phyloP scores from a whole-genome alignment of 2,329 filamentous ascomycete species.

The Dothideomycetidae sp. region DNA sequence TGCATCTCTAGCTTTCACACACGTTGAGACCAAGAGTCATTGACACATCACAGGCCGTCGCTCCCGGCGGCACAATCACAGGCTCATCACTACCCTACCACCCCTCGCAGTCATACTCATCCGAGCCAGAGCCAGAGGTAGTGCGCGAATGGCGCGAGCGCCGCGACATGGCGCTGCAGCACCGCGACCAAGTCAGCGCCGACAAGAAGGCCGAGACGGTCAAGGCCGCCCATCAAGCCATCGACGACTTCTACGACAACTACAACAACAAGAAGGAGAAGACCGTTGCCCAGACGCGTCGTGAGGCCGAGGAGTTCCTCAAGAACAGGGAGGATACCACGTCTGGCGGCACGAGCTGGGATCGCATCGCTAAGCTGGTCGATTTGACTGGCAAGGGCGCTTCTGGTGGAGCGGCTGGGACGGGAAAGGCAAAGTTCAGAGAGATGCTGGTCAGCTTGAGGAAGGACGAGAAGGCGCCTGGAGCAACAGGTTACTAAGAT shows the following conservation, averaged over 20 bases:
- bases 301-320: slow-evolving; percentile 88
- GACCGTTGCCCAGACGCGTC: slow-evolving; percentile 69
- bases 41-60: slow-evolving; percentile 43
- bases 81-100: slow-evolving; percentile 47
- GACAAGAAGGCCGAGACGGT: slow-evolving; percentile 74
- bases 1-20: not conserved
- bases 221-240: slow-evolving; percentile 79
- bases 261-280: slow-evolving; percentile 99
- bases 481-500: slow-evolving; percentile 33
- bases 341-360: slow-evolving; percentile 93
- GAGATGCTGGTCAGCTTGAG: slow-evolving; percentile 74
- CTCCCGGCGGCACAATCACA: slow-evolving; percentile 67
- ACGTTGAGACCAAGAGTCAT: not conserved
- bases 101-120: slow-evolving; percentile 38
- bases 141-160: slow-evolving; percentile 84
- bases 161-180: slow-evolving; percentile 66
- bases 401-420: slow-evolving; percentile 74
- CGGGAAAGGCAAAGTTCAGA: slow-evolving; percentile 91
- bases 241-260: slow-evolving; percentile 98
- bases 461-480: slow-evolving; percentile 81
- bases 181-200: slow-evolving; percentile 71
- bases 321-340: slow-evolving; percentile 81
- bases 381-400: slow-evolving; percentile 88
- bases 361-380: slow-evolving; percentile 94
- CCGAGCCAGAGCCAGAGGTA: slow-evolving; percentile 78